phyloP scores from a whole-genome alignment of 108 stramenopile species.

The Fragilariopsis cylindrus region DNA sequence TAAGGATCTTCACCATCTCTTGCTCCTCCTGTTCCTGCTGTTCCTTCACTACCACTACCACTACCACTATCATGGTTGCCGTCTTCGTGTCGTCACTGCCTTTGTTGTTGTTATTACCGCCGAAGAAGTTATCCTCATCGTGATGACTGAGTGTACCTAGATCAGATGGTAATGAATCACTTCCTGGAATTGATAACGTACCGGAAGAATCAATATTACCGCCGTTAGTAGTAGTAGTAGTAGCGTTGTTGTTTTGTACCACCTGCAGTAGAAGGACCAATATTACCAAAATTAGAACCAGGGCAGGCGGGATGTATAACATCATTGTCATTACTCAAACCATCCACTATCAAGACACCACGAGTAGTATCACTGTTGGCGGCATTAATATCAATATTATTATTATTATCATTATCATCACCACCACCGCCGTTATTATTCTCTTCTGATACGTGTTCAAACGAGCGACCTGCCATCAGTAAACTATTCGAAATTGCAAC shows the following conservation, averaged over 20 bases:
- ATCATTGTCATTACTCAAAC: neutral
- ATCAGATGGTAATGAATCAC: conserved; percentile 38
- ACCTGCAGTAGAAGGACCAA: neutral
- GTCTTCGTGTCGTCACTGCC: too few relatives aligned
- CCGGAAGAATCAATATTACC: neutral
- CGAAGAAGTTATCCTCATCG: neutral
- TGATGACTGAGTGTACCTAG: conserved; percentile 23
- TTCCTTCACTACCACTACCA: neutral
- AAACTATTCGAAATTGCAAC: conserved; percentile 9
- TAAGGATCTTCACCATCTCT: neutral
- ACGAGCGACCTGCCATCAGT: neutral
- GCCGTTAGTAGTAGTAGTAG: neutral
- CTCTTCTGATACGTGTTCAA: neutral
- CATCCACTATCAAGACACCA: conserved; percentile 37
- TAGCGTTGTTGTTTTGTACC: conserved; percentile 1
- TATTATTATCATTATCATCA: too few relatives aligned
- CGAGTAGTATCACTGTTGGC: neutral
- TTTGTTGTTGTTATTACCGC: neutral
- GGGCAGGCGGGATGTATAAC: too few relatives aligned
- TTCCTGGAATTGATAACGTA: conserved; percentile 37
- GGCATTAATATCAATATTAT: neutral
- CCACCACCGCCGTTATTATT: neutral
- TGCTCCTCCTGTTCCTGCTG: neutral
- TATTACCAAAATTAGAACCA: too few relatives aligned
- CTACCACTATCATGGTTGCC: neutral